Base-by-base conservation (phyloP, 2,329 filamentous ascomycete genomes). In the Ciborinia camelliae region DNA sequence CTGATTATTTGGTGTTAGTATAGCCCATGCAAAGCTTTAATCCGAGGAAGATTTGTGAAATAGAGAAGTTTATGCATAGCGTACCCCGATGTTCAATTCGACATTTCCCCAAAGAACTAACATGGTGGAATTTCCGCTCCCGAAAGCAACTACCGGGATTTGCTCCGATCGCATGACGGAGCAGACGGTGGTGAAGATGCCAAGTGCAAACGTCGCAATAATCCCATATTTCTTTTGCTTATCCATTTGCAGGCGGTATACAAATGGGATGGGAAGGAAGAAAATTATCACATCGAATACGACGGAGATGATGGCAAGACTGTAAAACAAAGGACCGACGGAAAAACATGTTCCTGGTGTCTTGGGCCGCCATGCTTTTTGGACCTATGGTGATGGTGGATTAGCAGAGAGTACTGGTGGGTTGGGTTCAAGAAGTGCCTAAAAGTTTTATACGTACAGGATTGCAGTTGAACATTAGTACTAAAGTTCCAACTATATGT, bases 91-190 rank as follows among this genome's bases (percentile, higher is more conserved):
- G 15, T 63, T 58, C 23, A 63, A 37, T 39, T 63, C 61, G 12
- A 63, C 30, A 7, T 63, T 63, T 2, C 61, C 61, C 61, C 61
- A 63, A 4, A 63, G 51, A 7, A 58, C 52, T n/a, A 63, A 35
- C 41, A 48, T 58, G 14, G 51, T 63, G 9, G 50, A 63, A 28
- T 58, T 37, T 6, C 61, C 61, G 32, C 20, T 62, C 3, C 52
- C 61, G 1, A 15, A 39, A 84, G 82, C 10, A 77, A 73, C 4
- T 23, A 52, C n/a, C 4, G 30, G 43, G 4, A 58, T 66, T 30
- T 62, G 50, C 15, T 18, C 41, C 62, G 62, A 62, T 37, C 65
- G 51, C 54, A 62, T 20, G 26, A 58, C 20, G 1, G 65, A 66
- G 52, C 55, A 61, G n/a, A 62, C 53, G 3, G 65, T 65, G 7